These are phyloP conservation scores for Cicer chorassanicum DNA, from an alignment of 306 rosid genomes.

Conservation along the genomic window DNA sequence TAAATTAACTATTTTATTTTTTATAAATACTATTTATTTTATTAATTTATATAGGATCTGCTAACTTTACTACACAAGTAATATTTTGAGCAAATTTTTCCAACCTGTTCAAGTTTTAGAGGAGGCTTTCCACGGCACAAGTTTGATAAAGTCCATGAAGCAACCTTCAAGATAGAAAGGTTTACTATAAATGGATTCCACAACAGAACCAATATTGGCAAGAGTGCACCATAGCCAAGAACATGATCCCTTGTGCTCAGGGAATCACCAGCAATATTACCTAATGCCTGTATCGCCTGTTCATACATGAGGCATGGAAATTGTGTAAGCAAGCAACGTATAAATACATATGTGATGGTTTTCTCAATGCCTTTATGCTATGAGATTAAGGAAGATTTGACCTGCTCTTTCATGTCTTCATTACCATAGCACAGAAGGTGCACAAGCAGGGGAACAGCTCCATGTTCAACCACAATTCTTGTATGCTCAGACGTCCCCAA, in stretches of 20 bases:
- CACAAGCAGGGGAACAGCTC: background rate
- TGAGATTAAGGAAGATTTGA: background rate
- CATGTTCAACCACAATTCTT: background rate
- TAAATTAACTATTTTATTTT: background rate
- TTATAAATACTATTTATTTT: background rate
- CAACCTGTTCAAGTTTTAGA: background rate
- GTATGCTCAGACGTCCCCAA: background rate
- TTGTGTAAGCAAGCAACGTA: background rate
- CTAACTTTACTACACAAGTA: background rate
- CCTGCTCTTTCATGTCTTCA: background rate
- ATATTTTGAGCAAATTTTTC: background rate
- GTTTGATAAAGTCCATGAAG: background rate
- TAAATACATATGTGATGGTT: background rate
- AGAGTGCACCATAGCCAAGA: background rate
- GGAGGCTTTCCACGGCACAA: background rate
- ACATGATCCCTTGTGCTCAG: background rate
- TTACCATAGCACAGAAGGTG: background rate
- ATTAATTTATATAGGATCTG: background rate
- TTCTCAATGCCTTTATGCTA: background rate
- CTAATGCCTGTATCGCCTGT: background rate
- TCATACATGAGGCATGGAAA: background rate
- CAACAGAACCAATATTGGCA: background rate
- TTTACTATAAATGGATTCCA: background rate
- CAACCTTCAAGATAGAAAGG: background rate
- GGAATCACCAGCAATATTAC: conserved; percentile 3